A percentile compares a stretch with the other conserved stretches of the same genome.
These are phyloP conservation scores for Debaryomycetaceae sp. DNA, from an alignment of 1,139 yeast genomes.

Conservation along the genomic window DNA sequence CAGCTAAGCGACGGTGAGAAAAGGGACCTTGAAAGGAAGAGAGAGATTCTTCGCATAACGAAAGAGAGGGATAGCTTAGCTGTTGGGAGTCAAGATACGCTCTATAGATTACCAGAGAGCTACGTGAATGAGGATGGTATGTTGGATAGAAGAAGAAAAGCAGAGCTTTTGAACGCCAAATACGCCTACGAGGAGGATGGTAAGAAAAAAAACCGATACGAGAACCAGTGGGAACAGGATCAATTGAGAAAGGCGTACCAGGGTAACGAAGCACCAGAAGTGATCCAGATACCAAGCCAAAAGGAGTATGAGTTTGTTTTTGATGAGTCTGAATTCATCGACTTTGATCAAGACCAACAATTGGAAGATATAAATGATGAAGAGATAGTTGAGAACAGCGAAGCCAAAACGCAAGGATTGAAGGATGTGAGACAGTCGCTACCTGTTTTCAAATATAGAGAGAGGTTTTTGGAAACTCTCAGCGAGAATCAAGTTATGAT, in stretches of 20 bases:
- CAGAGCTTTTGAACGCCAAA: conserved; percentile 31
- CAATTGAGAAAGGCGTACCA: conserved; percentile 52
- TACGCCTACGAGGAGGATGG: conserved; percentile 18
- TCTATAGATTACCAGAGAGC: conserved; percentile 59
- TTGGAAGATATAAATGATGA: conserved; percentile 21
- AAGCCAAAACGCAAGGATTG: conserved; percentile 41
- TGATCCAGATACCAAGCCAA: conserved; percentile 43
- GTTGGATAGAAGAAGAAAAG: conserved; percentile 50
- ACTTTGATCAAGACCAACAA: conserved; percentile 49
- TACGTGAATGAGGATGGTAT: conserved; percentile 49
- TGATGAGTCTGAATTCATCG: conserved; percentile 72
- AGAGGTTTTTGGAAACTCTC: conserved; percentile 61
- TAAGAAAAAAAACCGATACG: conserved; percentile 22
- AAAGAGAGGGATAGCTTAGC: conserved; percentile 33
- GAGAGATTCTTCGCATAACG: conserved; percentile 36
- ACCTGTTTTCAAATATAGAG: conserved; percentile 71
- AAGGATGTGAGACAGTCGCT: conserved; percentile 56
- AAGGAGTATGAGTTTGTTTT: conserved; percentile 75
- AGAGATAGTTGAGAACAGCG: conserved; percentile 11
- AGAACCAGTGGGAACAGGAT: conserved; percentile 62
- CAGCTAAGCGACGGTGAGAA: conserved; percentile 45
- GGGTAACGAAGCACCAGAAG: conserved; percentile 36
- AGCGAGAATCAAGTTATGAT: conserved; percentile 68
- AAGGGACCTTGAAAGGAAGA: conserved; percentile 47
- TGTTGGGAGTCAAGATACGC: conserved; percentile 24